Percentiles rank a stretch among this genome's conserved stretches.
Evolutionary conservation across 2,329 filamentous ascomycete species (phyloP).

Genomic region (Lachnellula suecica): DNA sequence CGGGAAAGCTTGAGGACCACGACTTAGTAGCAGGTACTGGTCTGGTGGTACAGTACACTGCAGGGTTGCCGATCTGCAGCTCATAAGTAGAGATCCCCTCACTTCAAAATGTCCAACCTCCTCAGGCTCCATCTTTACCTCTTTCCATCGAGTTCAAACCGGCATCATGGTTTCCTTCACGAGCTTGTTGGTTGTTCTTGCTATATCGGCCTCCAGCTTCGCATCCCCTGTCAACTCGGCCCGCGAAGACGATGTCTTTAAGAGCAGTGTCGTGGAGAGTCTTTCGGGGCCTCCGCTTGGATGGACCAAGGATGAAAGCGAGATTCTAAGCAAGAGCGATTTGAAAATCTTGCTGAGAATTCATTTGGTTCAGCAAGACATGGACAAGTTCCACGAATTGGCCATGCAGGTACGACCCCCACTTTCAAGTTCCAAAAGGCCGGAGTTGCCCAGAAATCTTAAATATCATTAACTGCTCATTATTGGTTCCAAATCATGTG

Average conservation of each 20-base stretch:
- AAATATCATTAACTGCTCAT: no score
- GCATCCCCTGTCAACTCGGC: constrained; percentile 5
- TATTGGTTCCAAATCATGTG: no score
- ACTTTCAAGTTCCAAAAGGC: not conserved
- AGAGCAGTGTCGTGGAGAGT: constrained; percentile 26
- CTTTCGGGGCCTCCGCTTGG: constrained; percentile 24
- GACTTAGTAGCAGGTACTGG: constrained; percentile 1
- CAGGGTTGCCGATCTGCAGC: not conserved
- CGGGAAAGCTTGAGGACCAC: not conserved
- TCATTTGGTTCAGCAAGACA: constrained; percentile 28
- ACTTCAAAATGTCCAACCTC: not conserved
- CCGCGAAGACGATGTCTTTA: constrained; percentile 2
- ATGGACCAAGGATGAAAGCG: constrained; percentile 23
- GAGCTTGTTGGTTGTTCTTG: constrained; percentile 9
- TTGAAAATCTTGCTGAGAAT: constrained; percentile 27
- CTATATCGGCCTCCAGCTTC: constrained; percentile 12
- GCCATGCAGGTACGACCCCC: constrained; percentile 26
- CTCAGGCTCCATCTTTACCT: not conserved
- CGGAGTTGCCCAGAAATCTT: no score
- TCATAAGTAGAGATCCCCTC: constrained; percentile 2
- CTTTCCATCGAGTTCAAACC: not conserved
- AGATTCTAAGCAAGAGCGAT: constrained; percentile 24
- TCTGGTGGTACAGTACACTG: not conserved
- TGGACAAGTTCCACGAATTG: constrained; percentile 30
- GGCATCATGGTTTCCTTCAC: constrained; percentile 15